phyloP scores from a whole-genome alignment of 2,329 filamentous ascomycete species.

The Fonsecaea pedrosoi region DNA sequence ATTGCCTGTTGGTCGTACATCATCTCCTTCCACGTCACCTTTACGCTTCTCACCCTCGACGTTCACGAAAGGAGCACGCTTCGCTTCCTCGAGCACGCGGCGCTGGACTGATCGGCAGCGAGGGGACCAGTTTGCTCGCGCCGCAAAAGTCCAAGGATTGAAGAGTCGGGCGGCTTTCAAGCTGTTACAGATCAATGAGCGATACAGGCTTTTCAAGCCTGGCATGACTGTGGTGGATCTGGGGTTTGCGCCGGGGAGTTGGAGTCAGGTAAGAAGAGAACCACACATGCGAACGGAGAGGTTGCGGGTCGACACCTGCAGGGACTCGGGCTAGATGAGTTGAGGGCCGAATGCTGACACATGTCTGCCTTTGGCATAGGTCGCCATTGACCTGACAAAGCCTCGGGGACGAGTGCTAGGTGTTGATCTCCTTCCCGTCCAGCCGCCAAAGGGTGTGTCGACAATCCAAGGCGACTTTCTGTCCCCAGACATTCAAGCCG shows the following conservation, averaged over 20 bases:
- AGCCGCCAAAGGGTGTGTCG: conserved; percentile 88
- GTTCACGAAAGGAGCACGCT: conserved; percentile 14
- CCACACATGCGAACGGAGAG: too few relatives aligned
- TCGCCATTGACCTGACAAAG: conserved; percentile 78
- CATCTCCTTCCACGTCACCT: conserved; percentile 37
- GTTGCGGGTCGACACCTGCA: background rate
- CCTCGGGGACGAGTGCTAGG: conserved; percentile 83
- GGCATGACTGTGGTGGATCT: conserved; percentile 91
- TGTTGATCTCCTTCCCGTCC: conserved; percentile 91
- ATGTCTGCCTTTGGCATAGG: conserved; percentile 56
- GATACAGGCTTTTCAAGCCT: conserved; percentile 76
- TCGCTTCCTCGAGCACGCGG: conserved; percentile 29
- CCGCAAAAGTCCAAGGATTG: conserved; percentile 78
- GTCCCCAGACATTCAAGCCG: conserved; percentile 71
- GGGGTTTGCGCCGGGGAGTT: conserved; percentile 78
- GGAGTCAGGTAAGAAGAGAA: conserved; percentile 65
- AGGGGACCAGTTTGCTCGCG: conserved; percentile 72
- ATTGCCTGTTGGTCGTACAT: conserved; percentile 40
- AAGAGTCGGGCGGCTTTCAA: conserved; percentile 96
- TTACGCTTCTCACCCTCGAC: conserved; percentile 28
- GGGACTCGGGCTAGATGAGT: background rate
- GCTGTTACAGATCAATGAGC: conserved; percentile 84
- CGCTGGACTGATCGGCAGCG: conserved; percentile 80
- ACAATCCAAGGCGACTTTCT: conserved; percentile 96
- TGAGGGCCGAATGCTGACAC: conserved; percentile 8